Conservation (phyloP, 495 filamentous ascomycete genomes). For the Neurospora hispaniola region DNA sequence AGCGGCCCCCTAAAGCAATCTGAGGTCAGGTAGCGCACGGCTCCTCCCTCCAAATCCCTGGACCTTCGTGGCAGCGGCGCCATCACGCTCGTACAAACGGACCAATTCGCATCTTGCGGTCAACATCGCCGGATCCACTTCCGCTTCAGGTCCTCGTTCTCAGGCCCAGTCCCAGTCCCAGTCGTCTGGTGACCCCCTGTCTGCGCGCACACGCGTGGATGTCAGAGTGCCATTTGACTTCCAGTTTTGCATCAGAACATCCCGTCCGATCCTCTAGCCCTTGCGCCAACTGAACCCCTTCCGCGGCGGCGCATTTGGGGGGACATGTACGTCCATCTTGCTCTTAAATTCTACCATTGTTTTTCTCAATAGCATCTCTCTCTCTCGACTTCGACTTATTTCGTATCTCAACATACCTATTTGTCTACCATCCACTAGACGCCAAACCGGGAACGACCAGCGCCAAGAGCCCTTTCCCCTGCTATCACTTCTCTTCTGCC, state of each 20-base stretch:
- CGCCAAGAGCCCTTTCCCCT: not conserved
- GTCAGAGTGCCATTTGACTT: not conserved
- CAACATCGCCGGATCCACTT: not conserved
- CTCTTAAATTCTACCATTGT: not conserved
- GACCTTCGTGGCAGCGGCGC: not conserved
- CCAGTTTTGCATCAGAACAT: not conserved
- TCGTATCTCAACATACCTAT: not conserved
- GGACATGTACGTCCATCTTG: not conserved
- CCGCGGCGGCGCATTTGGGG: not conserved
- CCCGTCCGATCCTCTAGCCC: not conserved
- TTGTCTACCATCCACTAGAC: not conserved
- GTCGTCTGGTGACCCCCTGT: not conserved
- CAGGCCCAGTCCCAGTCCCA: not conserved
- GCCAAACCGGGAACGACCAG: not conserved
- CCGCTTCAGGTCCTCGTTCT: not conserved
- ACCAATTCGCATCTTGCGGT: conserved; percentile 1
- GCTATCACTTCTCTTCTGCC: not conserved
- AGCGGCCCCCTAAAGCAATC: not conserved
- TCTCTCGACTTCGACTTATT: not conserved
- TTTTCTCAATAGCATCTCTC: not conserved
- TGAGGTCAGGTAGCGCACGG: not conserved
- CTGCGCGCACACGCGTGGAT: not conserved
- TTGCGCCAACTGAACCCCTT: not conserved
- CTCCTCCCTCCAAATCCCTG: not conserved
- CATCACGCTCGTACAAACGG: not conserved